Base-by-base conservation (phyloP, 2,329 filamentous ascomycete species). In the Sporothrix pallida region DNA sequence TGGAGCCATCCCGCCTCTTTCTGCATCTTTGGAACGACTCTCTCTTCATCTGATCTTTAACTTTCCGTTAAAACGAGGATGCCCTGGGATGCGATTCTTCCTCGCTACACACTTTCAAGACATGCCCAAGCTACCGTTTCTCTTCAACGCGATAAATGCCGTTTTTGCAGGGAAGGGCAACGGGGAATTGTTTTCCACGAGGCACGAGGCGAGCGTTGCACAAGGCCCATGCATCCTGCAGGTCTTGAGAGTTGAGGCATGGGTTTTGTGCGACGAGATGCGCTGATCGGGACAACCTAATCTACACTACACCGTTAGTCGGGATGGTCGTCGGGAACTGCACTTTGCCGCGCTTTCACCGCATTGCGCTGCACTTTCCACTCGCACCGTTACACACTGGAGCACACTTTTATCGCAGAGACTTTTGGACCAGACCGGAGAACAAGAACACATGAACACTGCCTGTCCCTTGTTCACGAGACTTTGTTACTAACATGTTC, bases 221-320 rank as follows among this genome's bases (percentile, higher is more conserved):
- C 78, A 77, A 74, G 72, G 69, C 65, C 60, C 63, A 78, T 78
- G 77, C 78, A 78, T 73, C 44, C 73, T 79, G 78, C 77, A 78
- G 73, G 74, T 74, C 72, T 70, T 72, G 31, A 69, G 71, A 26
- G 67, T 63, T 60, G 9, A 20, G 26, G 71, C 58, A 71, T 50
- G 31, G 46, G 65, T 9, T 20, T 23, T 48, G 73, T 74, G 67
- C 68, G 44, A 70, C 71, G 48, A 23, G 58, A 15, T 13, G 23
- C 52, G 46, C 48, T 68, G 23, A 52, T 37, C 65, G 65, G 65
- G 46, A 68, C 65, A 52, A 52, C 65, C 15, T 37, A 52, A 52
- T 52, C 65, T 52, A 52, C 65, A 50, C 37, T 37, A 63, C 65
- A 37, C 50, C 42, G 62, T 17, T 26, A 37, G 12, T 26, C 62